Evolutionary conservation across 2,329 filamentous ascomycete species (phyloP).

Genomic region (Gaeumannomyces sp.): DNA sequence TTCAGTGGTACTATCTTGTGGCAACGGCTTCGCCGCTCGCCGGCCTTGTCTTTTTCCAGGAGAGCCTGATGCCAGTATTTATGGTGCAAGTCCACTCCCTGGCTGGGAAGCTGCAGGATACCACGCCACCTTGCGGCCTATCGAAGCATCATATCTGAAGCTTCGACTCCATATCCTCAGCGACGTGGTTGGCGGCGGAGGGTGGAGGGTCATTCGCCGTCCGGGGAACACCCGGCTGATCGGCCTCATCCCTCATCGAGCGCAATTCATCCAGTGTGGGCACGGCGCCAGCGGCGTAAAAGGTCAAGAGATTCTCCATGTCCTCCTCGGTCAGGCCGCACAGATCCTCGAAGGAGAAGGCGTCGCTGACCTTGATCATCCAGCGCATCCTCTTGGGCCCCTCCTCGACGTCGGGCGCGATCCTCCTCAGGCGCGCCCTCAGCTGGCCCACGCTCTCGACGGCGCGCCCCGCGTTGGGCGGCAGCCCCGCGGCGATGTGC

Average conservation of each 20-base stretch:
- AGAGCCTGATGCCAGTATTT: no score
- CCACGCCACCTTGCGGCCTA: no score
- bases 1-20: background rate
- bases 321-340: conserved; percentile 75
- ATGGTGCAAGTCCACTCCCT: no score
- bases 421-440: conserved; percentile 68
- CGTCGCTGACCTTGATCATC: conserved; percentile 90
- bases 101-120: no score
- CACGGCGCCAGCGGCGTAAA: conserved; percentile 55
- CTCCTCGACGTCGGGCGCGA: conserved; percentile 67
- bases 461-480: conserved; percentile 74
- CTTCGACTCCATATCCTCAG: conserved; percentile 1
- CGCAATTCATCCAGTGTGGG: conserved; percentile 50
- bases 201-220: background rate
- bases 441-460: conserved; percentile 79
- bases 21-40: no score
- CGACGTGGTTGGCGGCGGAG: background rate
- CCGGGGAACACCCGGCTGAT: background rate
- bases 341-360: conserved; percentile 78
- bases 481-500: conserved; percentile 71
- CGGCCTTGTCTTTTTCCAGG: no score
- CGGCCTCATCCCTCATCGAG: conserved; percentile 37
- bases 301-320: conserved; percentile 76
- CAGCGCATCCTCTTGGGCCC: conserved; percentile 87
- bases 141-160: background rate